These are phyloP conservation scores for Kwoniella shivajii DNA, from an alignment of 1,284 basidiomycete species.

Conservation along the genomic window DNA sequence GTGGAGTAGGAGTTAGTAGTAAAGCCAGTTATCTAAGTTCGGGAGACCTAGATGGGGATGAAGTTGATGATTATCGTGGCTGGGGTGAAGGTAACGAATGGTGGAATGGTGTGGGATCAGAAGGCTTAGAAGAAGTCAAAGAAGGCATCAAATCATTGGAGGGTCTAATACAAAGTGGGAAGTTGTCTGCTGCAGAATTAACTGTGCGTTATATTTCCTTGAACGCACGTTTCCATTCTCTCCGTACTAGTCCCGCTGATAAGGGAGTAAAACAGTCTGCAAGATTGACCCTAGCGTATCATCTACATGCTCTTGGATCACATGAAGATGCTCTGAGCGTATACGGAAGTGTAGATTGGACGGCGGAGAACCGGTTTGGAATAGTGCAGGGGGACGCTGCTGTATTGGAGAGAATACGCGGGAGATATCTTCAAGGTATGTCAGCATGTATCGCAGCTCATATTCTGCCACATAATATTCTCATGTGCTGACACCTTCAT, in stretches of 20 bases:
- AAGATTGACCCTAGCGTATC: conserved; percentile 68
- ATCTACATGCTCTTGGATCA: conserved; percentile 70
- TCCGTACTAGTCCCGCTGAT: background rate
- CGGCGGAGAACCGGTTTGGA: conserved; percentile 39
- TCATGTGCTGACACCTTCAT: background rate
- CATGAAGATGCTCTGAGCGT: conserved; percentile 66
- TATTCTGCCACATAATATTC: background rate
- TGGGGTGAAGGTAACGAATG: conserved; percentile 32
- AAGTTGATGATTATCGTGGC: conserved; percentile 24
- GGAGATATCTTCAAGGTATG: conserved; percentile 51
- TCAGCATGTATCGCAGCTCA: background rate
- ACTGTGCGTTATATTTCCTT: conserved; percentile 58
- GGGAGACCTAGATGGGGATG: conserved; percentile 46
- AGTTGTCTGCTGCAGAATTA: conserved; percentile 28
- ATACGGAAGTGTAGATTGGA: conserved; percentile 62
- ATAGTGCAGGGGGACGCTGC: conserved; percentile 52
- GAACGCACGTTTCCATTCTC: background rate
- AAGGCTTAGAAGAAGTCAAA: conserved; percentile 30
- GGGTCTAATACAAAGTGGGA: conserved; percentile 17
- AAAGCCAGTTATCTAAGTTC: conserved; percentile 32
- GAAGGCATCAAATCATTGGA: conserved; percentile 32
- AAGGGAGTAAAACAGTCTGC: conserved; percentile 46
- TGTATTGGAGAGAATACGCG: conserved; percentile 53
- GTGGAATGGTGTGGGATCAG: conserved; percentile 32
- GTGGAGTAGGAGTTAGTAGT: background rate